Conservation (phyloP, 75 land plant genomes). For the Selaginella moellendorffii region DNA sequence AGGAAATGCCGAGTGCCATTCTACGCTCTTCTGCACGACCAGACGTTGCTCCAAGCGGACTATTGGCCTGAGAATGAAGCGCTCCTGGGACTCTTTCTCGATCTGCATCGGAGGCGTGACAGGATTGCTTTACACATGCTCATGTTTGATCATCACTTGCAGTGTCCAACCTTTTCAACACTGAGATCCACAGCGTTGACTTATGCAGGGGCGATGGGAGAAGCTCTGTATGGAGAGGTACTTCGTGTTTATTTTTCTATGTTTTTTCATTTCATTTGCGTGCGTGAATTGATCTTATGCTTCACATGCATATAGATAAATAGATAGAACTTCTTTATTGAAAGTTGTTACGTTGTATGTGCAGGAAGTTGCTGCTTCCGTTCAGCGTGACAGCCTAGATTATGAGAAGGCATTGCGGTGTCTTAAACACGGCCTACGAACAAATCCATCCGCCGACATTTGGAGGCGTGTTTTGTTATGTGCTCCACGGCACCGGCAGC, state of each 20-base stretch:
- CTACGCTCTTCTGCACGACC: slow-evolving; percentile 83
- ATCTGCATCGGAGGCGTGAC: slow-evolving; percentile 91
- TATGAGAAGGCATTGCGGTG: slow-evolving; percentile 97
- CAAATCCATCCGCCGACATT: slow-evolving; percentile 89
- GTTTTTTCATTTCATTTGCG: too few relatives aligned
- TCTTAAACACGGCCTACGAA: slow-evolving; percentile 73
- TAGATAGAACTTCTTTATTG: too few relatives aligned
- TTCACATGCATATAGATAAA: too few relatives aligned
- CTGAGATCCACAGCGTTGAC: slow-evolving; percentile 58
- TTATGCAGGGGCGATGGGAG: slow-evolving; percentile 87
- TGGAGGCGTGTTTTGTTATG: slow-evolving; percentile 82
- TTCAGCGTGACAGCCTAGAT: slow-evolving; percentile 67
- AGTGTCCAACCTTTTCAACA: slow-evolving; percentile 90
- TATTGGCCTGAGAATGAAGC: slow-evolving; percentile 91
- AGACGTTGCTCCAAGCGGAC: slow-evolving; percentile 33
- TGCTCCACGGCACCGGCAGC: slow-evolving; percentile 66
- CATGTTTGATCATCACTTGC: slow-evolving; percentile 92
- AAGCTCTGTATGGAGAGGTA: slow-evolving; percentile 98
- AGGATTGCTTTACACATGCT: slow-evolving; percentile 90
- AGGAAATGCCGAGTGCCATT: slow-evolving; percentile 75
- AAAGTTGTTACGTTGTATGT: too few relatives aligned
- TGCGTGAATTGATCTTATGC: too few relatives aligned
- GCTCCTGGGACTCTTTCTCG: slow-evolving; percentile 67
- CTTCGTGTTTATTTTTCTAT: too few relatives aligned
- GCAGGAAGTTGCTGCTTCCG: slow-evolving; percentile 65